These are phyloP conservation scores for Pseudoscleropodium purum DNA, from an alignment of 225 moss, liverwort and hornwort genomes.

Conservation along the genomic window DNA sequence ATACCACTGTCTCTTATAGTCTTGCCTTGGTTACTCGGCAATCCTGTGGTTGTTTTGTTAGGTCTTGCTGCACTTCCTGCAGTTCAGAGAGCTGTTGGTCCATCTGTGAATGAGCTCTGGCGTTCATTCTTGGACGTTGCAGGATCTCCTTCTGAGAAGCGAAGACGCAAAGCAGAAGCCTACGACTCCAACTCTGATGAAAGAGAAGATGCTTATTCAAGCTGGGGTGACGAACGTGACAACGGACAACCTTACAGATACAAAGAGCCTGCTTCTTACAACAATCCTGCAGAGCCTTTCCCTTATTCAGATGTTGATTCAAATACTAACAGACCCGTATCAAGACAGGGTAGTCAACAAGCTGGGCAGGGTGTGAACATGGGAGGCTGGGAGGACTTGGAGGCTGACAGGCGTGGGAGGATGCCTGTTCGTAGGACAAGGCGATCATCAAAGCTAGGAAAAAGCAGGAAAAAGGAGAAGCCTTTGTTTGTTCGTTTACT, in stretches of 20 bases:
- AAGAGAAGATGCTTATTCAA: conserved; percentile 25
- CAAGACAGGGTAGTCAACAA: conserved; percentile 1
- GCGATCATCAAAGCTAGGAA: conserved; percentile 22
- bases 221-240: conserved; percentile 37
- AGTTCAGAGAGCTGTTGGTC: conserved; percentile 34
- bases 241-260: conserved; percentile 27
- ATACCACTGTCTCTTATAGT: conserved; percentile 24
- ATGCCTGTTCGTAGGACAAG: conserved; percentile 29
- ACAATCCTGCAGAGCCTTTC: not conserved
- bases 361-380: conserved; percentile 14
- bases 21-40: conserved; percentile 49
- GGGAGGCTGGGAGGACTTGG: conserved; percentile 62
- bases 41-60: conserved; percentile 38
- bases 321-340: not conserved
- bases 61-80: conserved; percentile 50
- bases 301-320: conserved; percentile 5
- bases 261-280: conserved; percentile 4
- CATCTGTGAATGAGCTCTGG: conserved; percentile 35
- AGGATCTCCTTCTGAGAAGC: conserved; percentile 21
- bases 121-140: conserved; percentile 12
- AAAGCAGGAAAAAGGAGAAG: conserved; percentile 31
- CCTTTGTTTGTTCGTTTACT: conserved; percentile 37
- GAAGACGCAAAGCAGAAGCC: conserved; percentile 6
- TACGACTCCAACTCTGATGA: conserved; percentile 15
- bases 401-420: conserved; percentile 36